Evolutionary conservation across 106 monocot genomes (phyloP).

Genomic region (Allium cepa): DNA sequence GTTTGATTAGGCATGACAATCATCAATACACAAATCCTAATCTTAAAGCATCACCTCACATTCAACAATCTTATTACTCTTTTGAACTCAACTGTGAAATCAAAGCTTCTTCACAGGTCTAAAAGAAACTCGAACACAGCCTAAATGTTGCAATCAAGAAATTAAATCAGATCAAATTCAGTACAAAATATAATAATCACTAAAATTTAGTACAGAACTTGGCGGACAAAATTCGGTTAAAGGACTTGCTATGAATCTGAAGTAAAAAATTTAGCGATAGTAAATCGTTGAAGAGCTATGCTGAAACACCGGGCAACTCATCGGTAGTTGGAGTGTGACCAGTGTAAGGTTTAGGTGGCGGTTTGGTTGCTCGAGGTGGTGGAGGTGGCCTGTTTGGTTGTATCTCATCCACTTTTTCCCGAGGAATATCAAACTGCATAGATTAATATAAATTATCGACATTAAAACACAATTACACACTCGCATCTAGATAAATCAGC

Average conservation of each 20-base stretch:
- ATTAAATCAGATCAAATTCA: no score
- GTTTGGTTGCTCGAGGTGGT: slow-evolving; percentile 25
- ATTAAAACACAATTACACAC: no score
- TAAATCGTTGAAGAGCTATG: slow-evolving; percentile 16
- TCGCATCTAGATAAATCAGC: no score
- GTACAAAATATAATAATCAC: no score
- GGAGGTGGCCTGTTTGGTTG: slow-evolving; percentile 62
- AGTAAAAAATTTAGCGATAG: neutral
- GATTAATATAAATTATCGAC: neutral
- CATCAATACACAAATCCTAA: no score
- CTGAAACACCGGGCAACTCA: slow-evolving; percentile 73
- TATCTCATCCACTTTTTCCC: slow-evolving; percentile 57
- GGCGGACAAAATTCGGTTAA: neutral
- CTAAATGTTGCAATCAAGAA: no score
- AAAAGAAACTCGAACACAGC: no score
- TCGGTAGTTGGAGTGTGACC: slow-evolving; percentile 14
- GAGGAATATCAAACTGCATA: slow-evolving; percentile 57
- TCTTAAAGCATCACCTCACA: no score
- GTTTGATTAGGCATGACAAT: no score
- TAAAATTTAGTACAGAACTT: neutral
- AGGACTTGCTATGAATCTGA: neutral
- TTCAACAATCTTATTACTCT: no score
- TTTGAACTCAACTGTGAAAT: no score
- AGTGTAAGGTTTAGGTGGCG: slow-evolving; percentile 2
- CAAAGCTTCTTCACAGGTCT: no score